A percentile compares a stretch with the other conserved stretches of the same genome.
phyloP scores from a whole-genome alignment of 2,329 filamentous ascomycete genomes.

The Elsinoe perseae region DNA sequence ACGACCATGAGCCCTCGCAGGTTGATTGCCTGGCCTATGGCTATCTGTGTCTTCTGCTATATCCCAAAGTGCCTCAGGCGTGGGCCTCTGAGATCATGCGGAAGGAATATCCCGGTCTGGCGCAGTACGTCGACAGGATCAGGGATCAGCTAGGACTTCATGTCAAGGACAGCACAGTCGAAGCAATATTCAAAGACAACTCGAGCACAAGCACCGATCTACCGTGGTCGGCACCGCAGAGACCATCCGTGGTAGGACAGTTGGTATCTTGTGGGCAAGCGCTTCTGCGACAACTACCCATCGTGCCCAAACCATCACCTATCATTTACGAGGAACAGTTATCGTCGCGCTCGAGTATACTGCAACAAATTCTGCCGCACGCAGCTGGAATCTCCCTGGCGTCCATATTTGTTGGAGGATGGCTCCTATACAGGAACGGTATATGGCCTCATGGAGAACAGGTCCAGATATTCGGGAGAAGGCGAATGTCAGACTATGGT shows the following conservation, averaged over 20 bases:
- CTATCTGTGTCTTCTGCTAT: slow-evolving; percentile 67
- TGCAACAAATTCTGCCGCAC: slow-evolving; percentile 12
- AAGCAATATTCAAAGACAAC: slow-evolving; percentile 15
- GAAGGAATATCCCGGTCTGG: slow-evolving; percentile 38
- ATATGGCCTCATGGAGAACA: slow-evolving; percentile 29
- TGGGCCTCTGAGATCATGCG: slow-evolving; percentile 55
- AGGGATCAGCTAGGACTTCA: slow-evolving; percentile 21
- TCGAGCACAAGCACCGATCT: slow-evolving; percentile 18
- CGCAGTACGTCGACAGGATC: slow-evolving; percentile 31
- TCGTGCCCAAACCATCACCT: slow-evolving; percentile 10
- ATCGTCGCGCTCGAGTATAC: neutral
- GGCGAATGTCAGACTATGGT: slow-evolving; percentile 28
- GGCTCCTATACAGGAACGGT: slow-evolving; percentile 16
- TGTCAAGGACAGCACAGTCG: slow-evolving; percentile 22
- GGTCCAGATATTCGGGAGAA: slow-evolving; percentile 30
- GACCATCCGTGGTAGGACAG: slow-evolving; percentile 11
- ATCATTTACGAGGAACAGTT: neutral
- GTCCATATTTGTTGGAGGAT: slow-evolving; percentile 14
- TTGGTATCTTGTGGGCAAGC: slow-evolving; percentile 10
- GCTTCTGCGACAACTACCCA: slow-evolving; percentile 12
- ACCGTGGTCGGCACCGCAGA: slow-evolving; percentile 22
- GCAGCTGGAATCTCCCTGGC: slow-evolving; percentile 10
- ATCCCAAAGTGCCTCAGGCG: slow-evolving; percentile 51
- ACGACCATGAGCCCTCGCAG: slow-evolving; percentile 46
- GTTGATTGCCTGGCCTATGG: slow-evolving; percentile 76